phyloP scores from a whole-genome alignment of 129 eudicot species.

The Flaveria ramosissima region DNA sequence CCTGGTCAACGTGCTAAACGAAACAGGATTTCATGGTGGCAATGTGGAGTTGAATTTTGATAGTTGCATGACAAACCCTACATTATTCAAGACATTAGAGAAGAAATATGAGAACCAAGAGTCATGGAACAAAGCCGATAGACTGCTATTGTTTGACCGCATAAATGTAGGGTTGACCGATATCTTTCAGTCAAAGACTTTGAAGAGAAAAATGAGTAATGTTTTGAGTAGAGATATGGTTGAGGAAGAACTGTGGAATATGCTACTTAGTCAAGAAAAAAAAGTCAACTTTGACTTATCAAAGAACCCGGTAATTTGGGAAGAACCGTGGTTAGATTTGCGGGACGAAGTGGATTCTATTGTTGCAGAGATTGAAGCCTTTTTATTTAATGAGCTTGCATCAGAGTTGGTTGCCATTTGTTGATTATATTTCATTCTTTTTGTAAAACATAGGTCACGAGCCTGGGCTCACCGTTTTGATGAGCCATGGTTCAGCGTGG shows the following conservation, averaged over 20 bases:
- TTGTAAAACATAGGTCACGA: conserved; percentile 2
- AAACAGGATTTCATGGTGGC: conserved; percentile 37
- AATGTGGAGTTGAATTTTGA: conserved; percentile 33
- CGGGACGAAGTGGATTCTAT: conserved; percentile 52
- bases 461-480: conserved; percentile 13
- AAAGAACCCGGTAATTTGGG: conserved; percentile 43
- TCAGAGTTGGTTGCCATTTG: conserved; percentile 47
- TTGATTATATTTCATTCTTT: conserved; percentile 30
- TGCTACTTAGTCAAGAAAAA: conserved; percentile 49
- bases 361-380: conserved; percentile 50
- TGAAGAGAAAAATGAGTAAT: conserved; percentile 32
- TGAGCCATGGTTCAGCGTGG: conserved; percentile 20
- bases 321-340: conserved; percentile 60
- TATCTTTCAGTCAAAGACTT: conserved; percentile 36
- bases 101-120: conserved; percentile 57
- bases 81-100: conserved; percentile 62
- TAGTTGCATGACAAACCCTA: conserved; percentile 42
- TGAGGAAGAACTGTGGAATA: conserved; percentile 73
- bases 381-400: conserved; percentile 59
- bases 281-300: conserved; percentile 43
- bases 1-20: conserved; percentile 60
- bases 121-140: conserved; percentile 60
- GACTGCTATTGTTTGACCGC: conserved; percentile 80
- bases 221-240: conserved; percentile 40
- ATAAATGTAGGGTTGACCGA: conserved; percentile 59